These are phyloP conservation scores for Pichia occidentalis DNA, from an alignment of 805 yeast species.

Conservation along the genomic window DNA sequence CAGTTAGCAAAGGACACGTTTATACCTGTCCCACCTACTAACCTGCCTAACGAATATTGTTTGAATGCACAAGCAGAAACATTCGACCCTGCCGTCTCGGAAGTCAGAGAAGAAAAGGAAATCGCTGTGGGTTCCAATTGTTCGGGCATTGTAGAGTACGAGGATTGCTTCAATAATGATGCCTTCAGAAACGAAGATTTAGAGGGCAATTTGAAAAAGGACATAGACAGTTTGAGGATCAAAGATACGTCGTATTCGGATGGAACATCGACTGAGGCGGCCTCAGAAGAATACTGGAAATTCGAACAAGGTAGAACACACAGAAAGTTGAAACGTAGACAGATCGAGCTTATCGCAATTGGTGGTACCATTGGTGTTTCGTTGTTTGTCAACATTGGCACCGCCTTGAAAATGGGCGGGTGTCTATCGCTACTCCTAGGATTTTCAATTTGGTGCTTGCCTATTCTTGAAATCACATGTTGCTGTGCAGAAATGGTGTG, in stretches of 20 bases:
- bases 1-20: constrained; percentile 14
- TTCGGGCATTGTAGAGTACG: constrained; percentile 7
- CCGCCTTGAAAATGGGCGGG: constrained; percentile 34
- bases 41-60: constrained; percentile 3
- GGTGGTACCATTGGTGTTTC: constrained; percentile 48
- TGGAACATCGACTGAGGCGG: neutral
- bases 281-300: constrained; percentile 2
- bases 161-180: constrained; percentile 13
- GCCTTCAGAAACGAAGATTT: constrained; percentile 4
- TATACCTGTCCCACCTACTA: constrained; percentile 14
- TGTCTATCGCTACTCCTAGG: constrained; percentile 35
- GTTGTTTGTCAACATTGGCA: constrained; percentile 38
- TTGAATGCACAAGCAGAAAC: constrained; percentile 13
- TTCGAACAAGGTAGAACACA: constrained; percentile 17
- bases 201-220: neutral
- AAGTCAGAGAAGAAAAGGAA: neutral
- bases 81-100: neutral
- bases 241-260: constrained; percentile 1
- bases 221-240: neutral
- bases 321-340: constrained; percentile 48
- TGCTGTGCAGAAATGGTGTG: constrained; percentile 41
- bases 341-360: constrained; percentile 68
- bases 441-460: constrained; percentile 36
- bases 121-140: neutral
- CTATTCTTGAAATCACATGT: constrained; percentile 36